Evolutionary conservation across 2,329 filamentous ascomycete species (phyloP), one percentile per base, ranked within the genome.

Genomic region (Trichoderma endophyticum): DNA sequence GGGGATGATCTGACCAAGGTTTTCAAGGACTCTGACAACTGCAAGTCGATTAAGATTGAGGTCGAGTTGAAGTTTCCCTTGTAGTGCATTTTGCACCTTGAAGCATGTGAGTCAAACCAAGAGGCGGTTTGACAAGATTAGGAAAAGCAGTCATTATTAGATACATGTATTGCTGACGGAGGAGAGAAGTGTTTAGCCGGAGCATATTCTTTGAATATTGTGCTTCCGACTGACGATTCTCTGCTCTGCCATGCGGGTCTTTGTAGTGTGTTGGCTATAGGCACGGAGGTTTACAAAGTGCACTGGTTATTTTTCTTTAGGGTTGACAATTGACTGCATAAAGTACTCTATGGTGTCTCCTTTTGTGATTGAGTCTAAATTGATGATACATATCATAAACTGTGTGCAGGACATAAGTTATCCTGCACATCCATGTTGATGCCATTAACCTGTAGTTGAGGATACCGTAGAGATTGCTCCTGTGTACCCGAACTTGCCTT

Each of bases 1-100:
- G 75, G 76, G 0, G 77, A 80, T 51, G 77, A 80, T 64, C 39
- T 80, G 11, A 74, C 74, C 12, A 48, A 73, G 21, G 48, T 80
- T 63, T 76, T 76, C 68, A 26, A 64, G 14, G 36, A 73, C 74
- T 74, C 30, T 74, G 78, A 30, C 51, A 32, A 6, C 1, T 18
- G 24, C 14, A n/a, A 43, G 32, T 8, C 59, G 8, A 34, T 73
- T 6, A 39, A 30, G 61, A 24, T 73, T 36, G 62, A 71, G 14
- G 26, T 71, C 39, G 62, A 66, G 21, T n/a, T 70, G 54, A n/a
- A 51, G 43, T 54, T 12, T 24, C 9, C 11, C 21, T 30, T 18
- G 54, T 43, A 39, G 36, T 0, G 6, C 39, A 1, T 34, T 11
- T 32, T 60, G 5, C 11, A 1, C 3, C 48, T 24, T 14, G 48